Evolutionary conservation across 768 basidiomycete species (phyloP).

Genomic region (Leccinum imitatum): DNA sequence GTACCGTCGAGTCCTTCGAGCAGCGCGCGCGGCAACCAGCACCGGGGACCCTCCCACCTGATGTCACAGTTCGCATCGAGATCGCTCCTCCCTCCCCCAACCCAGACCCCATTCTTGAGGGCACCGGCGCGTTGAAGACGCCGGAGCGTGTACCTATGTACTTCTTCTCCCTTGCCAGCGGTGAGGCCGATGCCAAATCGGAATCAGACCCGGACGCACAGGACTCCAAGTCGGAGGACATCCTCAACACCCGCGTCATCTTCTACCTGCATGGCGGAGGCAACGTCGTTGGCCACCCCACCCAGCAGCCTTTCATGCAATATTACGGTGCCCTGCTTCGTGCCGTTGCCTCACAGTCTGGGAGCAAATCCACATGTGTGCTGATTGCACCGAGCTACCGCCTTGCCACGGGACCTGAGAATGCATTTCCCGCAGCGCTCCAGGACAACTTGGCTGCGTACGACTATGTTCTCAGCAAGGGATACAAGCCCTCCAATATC

Average conservation of each 20-base stretch:
- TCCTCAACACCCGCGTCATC: constrained; percentile 15
- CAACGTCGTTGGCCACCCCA: constrained; percentile 21
- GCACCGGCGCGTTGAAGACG: constrained; percentile 1
- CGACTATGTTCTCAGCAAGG: constrained; percentile 24
- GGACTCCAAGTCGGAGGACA: not conserved
- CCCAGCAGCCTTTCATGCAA: not conserved
- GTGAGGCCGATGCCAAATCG: not conserved
- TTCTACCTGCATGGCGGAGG: constrained; percentile 28
- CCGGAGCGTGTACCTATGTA: constrained; percentile 24
- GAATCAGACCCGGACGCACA: not conserved
- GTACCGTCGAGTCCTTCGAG: constrained; percentile 12
- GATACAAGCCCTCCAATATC: constrained; percentile 22
- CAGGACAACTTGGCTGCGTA: constrained; percentile 28
- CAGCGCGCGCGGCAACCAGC: constrained; percentile 11
- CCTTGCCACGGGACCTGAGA: constrained; percentile 24
- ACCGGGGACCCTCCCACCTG: constrained; percentile 5
- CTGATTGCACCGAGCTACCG: constrained; percentile 26
- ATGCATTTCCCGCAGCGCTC: constrained; percentile 21
- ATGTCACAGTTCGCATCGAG: constrained; percentile 16
- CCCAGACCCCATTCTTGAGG: constrained; percentile 1
- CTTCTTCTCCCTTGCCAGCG: constrained; percentile 15
- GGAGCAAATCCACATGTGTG: constrained; percentile 5
- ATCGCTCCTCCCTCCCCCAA: constrained; percentile 15
- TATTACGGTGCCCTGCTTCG: constrained; percentile 14
- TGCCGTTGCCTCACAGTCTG: constrained; percentile 2